Conservation (phyloP, 306 rosid species). For the Pyrus pyrifolia region DNA sequence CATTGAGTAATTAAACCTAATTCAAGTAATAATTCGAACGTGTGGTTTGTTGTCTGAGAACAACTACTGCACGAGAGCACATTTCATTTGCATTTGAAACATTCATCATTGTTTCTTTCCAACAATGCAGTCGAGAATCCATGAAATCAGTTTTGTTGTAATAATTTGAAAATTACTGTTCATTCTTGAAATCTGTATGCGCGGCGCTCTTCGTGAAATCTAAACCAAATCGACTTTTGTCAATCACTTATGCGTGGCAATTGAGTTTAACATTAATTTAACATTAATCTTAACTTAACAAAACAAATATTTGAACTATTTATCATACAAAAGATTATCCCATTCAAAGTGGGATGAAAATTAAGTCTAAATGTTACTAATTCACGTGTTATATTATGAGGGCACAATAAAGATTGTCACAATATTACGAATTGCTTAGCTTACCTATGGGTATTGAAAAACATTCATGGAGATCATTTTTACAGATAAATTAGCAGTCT, state of each 20-base stretch:
- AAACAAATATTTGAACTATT: too few relatives aligned
- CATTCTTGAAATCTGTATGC: neutral
- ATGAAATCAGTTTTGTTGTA: neutral
- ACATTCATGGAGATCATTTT: neutral
- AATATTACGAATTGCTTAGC: too few relatives aligned
- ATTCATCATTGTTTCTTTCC: conserved; percentile 5
- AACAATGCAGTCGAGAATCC: neutral
- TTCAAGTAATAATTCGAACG: neutral
- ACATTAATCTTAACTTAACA: neutral
- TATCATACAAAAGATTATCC: too few relatives aligned
- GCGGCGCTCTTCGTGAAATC: too few relatives aligned
- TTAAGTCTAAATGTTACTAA: too few relatives aligned
- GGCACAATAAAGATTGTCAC: neutral
- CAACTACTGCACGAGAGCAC: neutral
- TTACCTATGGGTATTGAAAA: neutral
- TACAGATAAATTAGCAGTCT: neutral
- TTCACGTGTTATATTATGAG: neutral
- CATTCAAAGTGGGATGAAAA: too few relatives aligned
- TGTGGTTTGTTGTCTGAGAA: conserved; percentile 9
- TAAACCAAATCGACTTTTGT: neutral
- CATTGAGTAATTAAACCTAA: neutral
- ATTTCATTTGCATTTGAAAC: conserved; percentile 4
- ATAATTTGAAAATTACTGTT: neutral
- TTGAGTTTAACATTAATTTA: neutral
- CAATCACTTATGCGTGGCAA: neutral